These are phyloP conservation scores for Boletus speciosus DNA, from an alignment of 768 basidiomycete species.

Conservation along the genomic window DNA sequence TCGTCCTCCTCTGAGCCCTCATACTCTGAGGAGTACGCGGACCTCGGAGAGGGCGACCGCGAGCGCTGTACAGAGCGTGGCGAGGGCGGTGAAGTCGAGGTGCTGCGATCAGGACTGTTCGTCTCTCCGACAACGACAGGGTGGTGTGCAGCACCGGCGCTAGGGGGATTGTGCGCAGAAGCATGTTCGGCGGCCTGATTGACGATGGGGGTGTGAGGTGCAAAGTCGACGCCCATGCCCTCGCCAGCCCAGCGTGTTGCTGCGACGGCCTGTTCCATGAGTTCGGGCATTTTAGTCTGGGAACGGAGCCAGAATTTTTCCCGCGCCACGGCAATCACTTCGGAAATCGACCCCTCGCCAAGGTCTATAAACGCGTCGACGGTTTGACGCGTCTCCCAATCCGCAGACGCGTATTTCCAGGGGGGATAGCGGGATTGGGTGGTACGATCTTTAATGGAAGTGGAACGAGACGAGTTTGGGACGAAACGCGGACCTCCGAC, in stretches of 20 bases:
- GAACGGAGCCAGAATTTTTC: constrained; percentile 71
- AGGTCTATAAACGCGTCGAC: constrained; percentile 73
- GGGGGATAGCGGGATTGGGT: constrained; percentile 24
- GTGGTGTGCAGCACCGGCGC: constrained; percentile 1
- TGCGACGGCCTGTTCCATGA: constrained; percentile 66
- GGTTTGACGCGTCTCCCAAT: constrained; percentile 67
- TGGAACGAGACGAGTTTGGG: constrained; percentile 11
- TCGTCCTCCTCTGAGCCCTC: constrained; percentile 42
- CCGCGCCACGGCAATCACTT: constrained; percentile 57
- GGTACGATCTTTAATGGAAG: constrained; percentile 14
- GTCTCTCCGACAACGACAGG: constrained; percentile 4
- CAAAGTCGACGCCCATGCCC: constrained; percentile 32
- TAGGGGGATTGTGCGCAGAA: constrained; percentile 10
- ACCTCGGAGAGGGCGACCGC: constrained; percentile 30
- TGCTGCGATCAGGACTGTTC: constrained; percentile 21
- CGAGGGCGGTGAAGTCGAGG: constrained; percentile 27
- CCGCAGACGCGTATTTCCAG: constrained; percentile 33
- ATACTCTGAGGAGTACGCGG: constrained; percentile 31
- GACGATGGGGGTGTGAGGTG: constrained; percentile 18
- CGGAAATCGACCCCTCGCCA: constrained; percentile 62
- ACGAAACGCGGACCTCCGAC: constrained; percentile 46
- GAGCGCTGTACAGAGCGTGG: constrained; percentile 27
- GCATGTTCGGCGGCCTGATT: constrained; percentile 7
- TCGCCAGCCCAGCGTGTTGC: constrained; percentile 46
- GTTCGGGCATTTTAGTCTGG: constrained; percentile 61